Percentiles rank a stretch among this genome's conserved stretches.
Conservation (phyloP, 805 yeast species). For the Teunomyces cretensis region DNA sequence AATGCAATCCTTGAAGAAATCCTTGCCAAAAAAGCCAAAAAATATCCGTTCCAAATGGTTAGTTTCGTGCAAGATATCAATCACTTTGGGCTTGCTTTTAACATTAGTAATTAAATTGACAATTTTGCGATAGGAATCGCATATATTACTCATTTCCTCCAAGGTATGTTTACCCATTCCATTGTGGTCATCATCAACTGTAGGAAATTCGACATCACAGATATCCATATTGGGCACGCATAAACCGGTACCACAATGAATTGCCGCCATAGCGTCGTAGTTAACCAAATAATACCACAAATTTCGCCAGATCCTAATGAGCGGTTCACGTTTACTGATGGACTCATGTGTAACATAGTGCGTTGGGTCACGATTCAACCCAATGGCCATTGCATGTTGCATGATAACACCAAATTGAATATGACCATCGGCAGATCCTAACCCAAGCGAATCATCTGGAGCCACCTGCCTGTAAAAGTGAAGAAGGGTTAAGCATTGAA, state of each 20-base stretch:
- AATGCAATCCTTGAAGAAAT: slow-evolving; percentile 39
- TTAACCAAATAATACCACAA: slow-evolving; percentile 34
- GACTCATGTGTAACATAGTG: slow-evolving; percentile 27
- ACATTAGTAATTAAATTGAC: slow-evolving; percentile 26
- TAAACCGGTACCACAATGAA: slow-evolving; percentile 32
- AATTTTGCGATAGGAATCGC: slow-evolving; percentile 29
- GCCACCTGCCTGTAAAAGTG: slow-evolving; percentile 36
- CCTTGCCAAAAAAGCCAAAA: slow-evolving; percentile 38
- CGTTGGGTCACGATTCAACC: slow-evolving; percentile 41
- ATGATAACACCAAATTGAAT: slow-evolving; percentile 36
- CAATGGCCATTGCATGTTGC: slow-evolving; percentile 40
- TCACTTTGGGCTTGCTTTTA: slow-evolving; percentile 29
- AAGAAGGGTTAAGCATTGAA: slow-evolving; percentile 34
- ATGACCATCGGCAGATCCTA: slow-evolving; percentile 40
- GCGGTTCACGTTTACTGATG: slow-evolving; percentile 26
- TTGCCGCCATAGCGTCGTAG: slow-evolving; percentile 32
- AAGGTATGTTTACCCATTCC: slow-evolving; percentile 15
- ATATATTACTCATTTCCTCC: slow-evolving; percentile 16
- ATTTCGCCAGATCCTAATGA: slow-evolving; percentile 34
- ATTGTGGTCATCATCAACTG: slow-evolving; percentile 10
- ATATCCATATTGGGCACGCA: slow-evolving; percentile 25
- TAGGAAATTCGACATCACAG: slow-evolving; percentile 35
- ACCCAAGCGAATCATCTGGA: slow-evolving; percentile 44
- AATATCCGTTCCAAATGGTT: slow-evolving; percentile 36
- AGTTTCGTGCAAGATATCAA: slow-evolving; percentile 35